Evolutionary conservation across 306 rosid species (phyloP).

Genomic region (Fagus sylvatica): DNA sequence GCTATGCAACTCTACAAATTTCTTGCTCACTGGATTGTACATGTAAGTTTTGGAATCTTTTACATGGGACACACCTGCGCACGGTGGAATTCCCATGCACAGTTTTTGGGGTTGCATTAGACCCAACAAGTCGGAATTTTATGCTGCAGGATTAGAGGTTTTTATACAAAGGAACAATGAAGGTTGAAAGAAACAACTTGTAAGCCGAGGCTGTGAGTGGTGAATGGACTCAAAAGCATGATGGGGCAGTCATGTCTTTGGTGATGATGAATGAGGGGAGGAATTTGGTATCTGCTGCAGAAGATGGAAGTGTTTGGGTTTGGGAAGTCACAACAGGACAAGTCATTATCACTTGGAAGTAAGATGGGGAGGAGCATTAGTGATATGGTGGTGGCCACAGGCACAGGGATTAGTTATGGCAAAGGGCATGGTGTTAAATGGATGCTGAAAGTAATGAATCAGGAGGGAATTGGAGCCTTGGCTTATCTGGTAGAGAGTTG

Average conservation of each 20-base stretch:
- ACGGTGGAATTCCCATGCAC: constrained; percentile 51
- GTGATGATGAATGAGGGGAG: constrained; percentile 45
- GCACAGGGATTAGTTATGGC: constrained; percentile 3
- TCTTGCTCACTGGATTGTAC: constrained; percentile 65
- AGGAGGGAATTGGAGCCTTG: background rate
- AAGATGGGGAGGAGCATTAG: constrained; percentile 38
- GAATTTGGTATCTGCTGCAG: constrained; percentile 62
- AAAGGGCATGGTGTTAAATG: background rate
- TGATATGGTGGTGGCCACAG: constrained; percentile 49
- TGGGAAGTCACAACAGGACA: constrained; percentile 51
- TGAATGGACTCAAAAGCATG: constrained; percentile 39
- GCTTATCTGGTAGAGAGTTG: constrained; percentile 28
- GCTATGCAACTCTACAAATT: constrained; percentile 31
- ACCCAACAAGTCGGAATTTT: constrained; percentile 38
- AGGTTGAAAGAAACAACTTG: constrained; percentile 8
- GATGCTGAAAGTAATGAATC: background rate
- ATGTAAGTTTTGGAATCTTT: constrained; percentile 64
- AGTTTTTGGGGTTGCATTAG: constrained; percentile 42
- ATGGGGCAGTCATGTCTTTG: constrained; percentile 44
- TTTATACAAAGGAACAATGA: constrained; percentile 41
- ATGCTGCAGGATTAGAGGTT: constrained; percentile 75
- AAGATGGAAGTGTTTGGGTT: constrained; percentile 66
- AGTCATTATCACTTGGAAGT: constrained; percentile 32
- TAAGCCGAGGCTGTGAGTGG: constrained; percentile 4
- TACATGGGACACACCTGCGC: constrained; percentile 23